Evolutionary conservation across 1,139 yeast genomes (phyloP).

Genomic region (Blastobotrys elegans): DNA sequence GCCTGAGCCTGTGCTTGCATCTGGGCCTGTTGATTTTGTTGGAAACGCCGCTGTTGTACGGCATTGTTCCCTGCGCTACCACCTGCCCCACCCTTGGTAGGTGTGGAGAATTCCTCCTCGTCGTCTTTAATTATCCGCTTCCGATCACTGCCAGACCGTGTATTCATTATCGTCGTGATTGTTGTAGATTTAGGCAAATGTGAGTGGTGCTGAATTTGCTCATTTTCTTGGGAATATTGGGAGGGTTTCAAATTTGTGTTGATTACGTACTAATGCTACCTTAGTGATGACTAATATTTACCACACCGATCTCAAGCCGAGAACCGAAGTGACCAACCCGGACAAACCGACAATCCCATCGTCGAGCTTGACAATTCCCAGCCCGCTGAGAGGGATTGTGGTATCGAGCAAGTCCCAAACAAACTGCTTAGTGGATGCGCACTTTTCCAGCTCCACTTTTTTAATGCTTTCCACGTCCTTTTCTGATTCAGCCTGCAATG

Average conservation of each 20-base stretch:
- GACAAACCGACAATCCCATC: slow-evolving; percentile 85
- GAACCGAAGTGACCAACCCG: slow-evolving; percentile 73
- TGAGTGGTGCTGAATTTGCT: neutral
- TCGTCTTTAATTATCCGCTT: slow-evolving; percentile 30
- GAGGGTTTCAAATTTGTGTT: neutral
- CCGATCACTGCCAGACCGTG: slow-evolving; percentile 24
- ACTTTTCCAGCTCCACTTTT: slow-evolving; percentile 36
- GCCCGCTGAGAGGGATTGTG: slow-evolving; percentile 68
- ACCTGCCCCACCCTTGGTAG: neutral
- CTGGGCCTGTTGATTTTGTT: slow-evolving; percentile 1
- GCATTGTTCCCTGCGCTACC: neutral
- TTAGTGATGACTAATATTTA: neutral
- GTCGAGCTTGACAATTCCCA: slow-evolving; percentile 52
- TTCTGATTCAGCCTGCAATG: slow-evolving; percentile 34
- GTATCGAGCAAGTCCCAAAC: slow-evolving; percentile 77
- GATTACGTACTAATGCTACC: neutral
- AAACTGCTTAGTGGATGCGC: slow-evolving; percentile 55
- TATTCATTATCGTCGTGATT: slow-evolving; percentile 5
- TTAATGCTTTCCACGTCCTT: slow-evolving; percentile 39
- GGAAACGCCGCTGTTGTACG: neutral
- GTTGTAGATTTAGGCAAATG: too few relatives aligned
- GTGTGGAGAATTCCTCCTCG: slow-evolving; percentile 21
- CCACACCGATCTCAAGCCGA: slow-evolving; percentile 80
- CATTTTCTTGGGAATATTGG: neutral
- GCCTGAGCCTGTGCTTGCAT: neutral